Conservation (phyloP, 768 basidiomycete species). For the Calocybe indica region DNA sequence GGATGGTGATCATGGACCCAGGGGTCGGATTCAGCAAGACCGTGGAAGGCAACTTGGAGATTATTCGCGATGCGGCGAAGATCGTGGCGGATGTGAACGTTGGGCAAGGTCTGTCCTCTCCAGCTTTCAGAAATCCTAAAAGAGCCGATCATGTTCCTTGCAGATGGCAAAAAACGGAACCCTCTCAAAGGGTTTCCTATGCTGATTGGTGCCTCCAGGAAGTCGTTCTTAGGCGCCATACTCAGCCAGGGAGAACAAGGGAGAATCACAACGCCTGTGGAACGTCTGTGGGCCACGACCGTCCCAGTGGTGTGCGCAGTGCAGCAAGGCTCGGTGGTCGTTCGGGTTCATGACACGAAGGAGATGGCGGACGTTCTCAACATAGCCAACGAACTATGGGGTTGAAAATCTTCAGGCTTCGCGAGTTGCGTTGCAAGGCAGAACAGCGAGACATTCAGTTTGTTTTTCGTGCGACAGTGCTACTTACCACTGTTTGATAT, state of each 20-base stretch:
- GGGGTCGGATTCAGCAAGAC: constrained; percentile 1
- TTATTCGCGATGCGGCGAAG: background rate
- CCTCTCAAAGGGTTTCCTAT: background rate
- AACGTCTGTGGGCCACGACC: background rate
- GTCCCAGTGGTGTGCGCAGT: background rate
- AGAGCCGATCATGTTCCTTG: background rate
- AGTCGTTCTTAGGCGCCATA: constrained; percentile 1
- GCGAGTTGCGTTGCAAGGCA: too few relatives aligned
- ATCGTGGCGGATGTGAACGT: background rate
- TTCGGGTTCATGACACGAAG: background rate
- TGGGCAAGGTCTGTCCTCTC: background rate
- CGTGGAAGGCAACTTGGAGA: background rate
- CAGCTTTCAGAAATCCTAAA: background rate
- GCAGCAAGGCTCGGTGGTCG: background rate
- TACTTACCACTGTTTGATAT: too few relatives aligned
- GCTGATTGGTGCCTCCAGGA: background rate
- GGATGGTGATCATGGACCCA: constrained; percentile 2
- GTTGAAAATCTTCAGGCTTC: too few relatives aligned
- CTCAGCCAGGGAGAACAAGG: background rate
- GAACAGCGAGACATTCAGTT: too few relatives aligned
- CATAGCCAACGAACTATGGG: background rate
- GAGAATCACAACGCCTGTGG: background rate
- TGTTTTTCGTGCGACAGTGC: too few relatives aligned
- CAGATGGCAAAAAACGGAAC: background rate
- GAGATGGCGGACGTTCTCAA: constrained; percentile 1